A percentile compares a stretch with the other conserved stretches of the same genome.
These are phyloP conservation scores for Apiospora aurea DNA, from an alignment of 2,329 filamentous ascomycete genomes.

Conservation along the genomic window DNA sequence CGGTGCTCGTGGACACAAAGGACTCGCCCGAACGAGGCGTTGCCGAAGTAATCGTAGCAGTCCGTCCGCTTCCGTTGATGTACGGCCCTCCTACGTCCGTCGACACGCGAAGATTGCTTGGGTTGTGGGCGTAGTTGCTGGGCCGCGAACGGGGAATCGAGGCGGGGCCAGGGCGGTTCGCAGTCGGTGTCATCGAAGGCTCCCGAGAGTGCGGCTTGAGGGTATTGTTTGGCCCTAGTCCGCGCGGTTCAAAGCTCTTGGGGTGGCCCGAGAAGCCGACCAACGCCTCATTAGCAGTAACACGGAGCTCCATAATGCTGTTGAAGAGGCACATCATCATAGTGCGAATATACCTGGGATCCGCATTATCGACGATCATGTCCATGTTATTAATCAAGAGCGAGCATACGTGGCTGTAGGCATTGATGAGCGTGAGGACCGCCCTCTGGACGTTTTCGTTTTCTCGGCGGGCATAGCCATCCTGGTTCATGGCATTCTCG, in stretches of 20 bases:
- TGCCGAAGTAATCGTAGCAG: slow-evolving; percentile 61
- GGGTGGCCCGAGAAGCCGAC: slow-evolving; percentile 31
- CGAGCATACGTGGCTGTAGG: slow-evolving; percentile 70
- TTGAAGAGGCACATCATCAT: slow-evolving; percentile 70
- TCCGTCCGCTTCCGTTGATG: slow-evolving; percentile 57
- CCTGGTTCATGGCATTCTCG: slow-evolving; percentile 57
- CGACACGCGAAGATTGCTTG: slow-evolving; percentile 62
- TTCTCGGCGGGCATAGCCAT: slow-evolving; percentile 57
- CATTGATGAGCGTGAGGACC: slow-evolving; percentile 68
- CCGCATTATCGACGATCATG: slow-evolving; percentile 69
- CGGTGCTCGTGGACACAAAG: slow-evolving; percentile 65
- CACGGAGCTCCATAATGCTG: slow-evolving; percentile 71
- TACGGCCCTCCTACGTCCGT: slow-evolving; percentile 61
- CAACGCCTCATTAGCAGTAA: slow-evolving; percentile 50
- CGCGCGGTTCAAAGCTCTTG: slow-evolving; percentile 33
- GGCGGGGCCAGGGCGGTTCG: slow-evolving; percentile 52
- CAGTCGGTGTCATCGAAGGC: slow-evolving; percentile 60
- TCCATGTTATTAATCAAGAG: slow-evolving; percentile 68
- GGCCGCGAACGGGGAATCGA: slow-evolving; percentile 46
- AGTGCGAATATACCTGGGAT: slow-evolving; percentile 71
- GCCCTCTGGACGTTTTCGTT: slow-evolving; percentile 71
- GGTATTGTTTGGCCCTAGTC: slow-evolving; percentile 51
- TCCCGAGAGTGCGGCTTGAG: slow-evolving; percentile 59
- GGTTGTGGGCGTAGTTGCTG: slow-evolving; percentile 52
- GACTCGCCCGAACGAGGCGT: slow-evolving; percentile 86